Evolutionary conservation across 129 eudicot species (phyloP), one percentile per base, ranked within the genome.

Genomic region (Gnaphalium uliginosum): DNA sequence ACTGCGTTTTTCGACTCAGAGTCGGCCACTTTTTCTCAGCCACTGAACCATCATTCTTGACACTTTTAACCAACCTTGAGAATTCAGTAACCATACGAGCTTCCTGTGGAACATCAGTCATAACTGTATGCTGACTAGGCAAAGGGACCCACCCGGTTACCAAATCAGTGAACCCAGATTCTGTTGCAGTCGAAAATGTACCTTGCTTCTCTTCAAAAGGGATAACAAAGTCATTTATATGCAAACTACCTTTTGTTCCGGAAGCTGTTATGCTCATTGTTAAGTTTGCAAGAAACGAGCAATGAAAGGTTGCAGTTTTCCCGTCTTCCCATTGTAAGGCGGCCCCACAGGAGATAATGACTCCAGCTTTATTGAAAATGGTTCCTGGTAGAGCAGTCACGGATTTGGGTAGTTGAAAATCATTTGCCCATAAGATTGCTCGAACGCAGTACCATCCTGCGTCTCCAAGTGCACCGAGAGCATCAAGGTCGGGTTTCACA

Each of bases 71-170:
- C 81, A 93, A 69, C 61, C 84, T 60, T 3, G 85, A 77, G 63
- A 82, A 82, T 78, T 77, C 85, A 37, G 46, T 82, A 58, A 82
- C 85, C 85, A 82, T 82, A 35, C 53, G 23, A 43, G 78, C 96
- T 76, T 93, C 98, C 63, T 93, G 98, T 18, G 98, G 89, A 71
- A 86, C 75, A 35, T 85, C 90, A 0, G 84, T 80, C 65, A 70
- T 57, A 7, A 90, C 88, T 1, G 51, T 68, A 35, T 85, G 89
- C 81, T 84, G 84, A 17, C 79, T 84, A 32, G 94, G 96, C 68
- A 61, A 48, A 0, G 80, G 84, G 21, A n/a, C 77, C 89, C 92
- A 85, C 18, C 69, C 90, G 4, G 82, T 81, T 68, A 75, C 71
- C 13, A 87, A 76, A 27, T 85, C 87, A 4, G 54, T 66, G 71